Base-by-base conservation (phyloP, 371 early-diverging fungal species). In the Encephalitozoon intestinalis region DNA sequence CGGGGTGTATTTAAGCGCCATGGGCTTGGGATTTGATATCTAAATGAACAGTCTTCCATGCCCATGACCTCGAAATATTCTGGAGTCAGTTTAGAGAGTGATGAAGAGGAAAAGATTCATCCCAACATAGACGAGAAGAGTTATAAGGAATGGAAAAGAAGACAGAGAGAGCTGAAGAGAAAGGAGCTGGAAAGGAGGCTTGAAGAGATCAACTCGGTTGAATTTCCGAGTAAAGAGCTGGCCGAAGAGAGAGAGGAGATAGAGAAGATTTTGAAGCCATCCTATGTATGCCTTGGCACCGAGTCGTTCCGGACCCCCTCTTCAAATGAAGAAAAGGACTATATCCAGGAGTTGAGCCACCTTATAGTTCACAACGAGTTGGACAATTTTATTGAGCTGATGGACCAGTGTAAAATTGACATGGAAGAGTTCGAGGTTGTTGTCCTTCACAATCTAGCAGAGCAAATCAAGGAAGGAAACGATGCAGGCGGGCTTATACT, bases 101-200 rank as follows among this genome's bases (percentile, higher is more conserved):
- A 43, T 11, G 46, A 50, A 7, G 73, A 72, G 31, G 76, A 74
- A 37, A 77, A 70, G 30, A 50, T 67, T 6, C 83, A 83, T 67
- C 83, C 81, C 28, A 83, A 83, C 52, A 79, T 83, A 41, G 83
- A 83, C 28, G 66, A 70, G 37, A 67, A 50, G 18, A 79, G 81
- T 28, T 77, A 70, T 34, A 46, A 64, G 23, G 70, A 73, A 34
- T 79, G 70, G 72, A 78, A 40, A 44, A 75, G 70, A 63, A 34
- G 67, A 51, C 67, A 46, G 53, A 75, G 49, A 31, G 44, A 64
- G 39, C 21, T 50, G 44, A 68, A 68, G 73, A 68, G 54, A 67
- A 41, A 41, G 39, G 34, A 70, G 58, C 49, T 73, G 11, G 43
- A 63, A 39, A 5, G 43, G n/a, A 63, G 73, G 50, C 30, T 75